Evolutionary conservation across 2,329 filamentous ascomycete species (phyloP).

Genomic region (Graphilbum sp.): DNA sequence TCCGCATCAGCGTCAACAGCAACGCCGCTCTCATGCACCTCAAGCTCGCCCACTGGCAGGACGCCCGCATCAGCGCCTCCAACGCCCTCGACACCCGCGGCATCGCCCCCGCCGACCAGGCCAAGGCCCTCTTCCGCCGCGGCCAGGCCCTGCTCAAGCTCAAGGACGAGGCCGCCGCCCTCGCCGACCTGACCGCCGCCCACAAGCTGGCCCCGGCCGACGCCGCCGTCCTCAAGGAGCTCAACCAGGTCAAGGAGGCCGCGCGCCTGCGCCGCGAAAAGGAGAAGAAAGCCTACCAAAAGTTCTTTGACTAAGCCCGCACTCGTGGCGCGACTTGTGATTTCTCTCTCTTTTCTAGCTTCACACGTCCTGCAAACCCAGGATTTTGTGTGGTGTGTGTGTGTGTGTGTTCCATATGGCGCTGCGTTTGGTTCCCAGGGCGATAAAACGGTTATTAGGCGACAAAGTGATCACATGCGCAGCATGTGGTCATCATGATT

Average conservation of each 20-base stretch:
- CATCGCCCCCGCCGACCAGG: constrained; percentile 60
- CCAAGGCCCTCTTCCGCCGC: constrained; percentile 77
- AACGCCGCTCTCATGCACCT: constrained; percentile 76
- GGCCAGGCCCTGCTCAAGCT: constrained; percentile 57
- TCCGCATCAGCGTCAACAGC: constrained; percentile 75
- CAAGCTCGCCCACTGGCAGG: constrained; percentile 59
- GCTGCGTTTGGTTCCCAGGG: too few species aligned
- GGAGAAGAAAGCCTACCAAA: constrained; percentile 85
- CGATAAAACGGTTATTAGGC: too few species aligned
- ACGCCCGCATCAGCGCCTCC: constrained; percentile 53
- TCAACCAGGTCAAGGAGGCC: constrained; percentile 61
- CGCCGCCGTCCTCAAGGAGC: constrained; percentile 56
- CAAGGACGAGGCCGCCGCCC: constrained; percentile 72
- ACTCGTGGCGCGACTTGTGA: neutral
- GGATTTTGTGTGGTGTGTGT: too few species aligned
- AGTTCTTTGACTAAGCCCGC: constrained; percentile 68
- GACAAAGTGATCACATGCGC: too few species aligned
- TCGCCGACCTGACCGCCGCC: constrained; percentile 61
- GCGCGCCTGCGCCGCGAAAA: constrained; percentile 59
- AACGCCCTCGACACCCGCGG: constrained; percentile 54
- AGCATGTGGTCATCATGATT: too few species aligned
- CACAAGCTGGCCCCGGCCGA: constrained; percentile 61
- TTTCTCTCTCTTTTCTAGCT: neutral
- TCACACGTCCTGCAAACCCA: too few species aligned
- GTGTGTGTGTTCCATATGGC: too few species aligned